Base-by-base conservation (phyloP, 768 basidiomycete genomes). In the Tricholoma matsutake region DNA sequence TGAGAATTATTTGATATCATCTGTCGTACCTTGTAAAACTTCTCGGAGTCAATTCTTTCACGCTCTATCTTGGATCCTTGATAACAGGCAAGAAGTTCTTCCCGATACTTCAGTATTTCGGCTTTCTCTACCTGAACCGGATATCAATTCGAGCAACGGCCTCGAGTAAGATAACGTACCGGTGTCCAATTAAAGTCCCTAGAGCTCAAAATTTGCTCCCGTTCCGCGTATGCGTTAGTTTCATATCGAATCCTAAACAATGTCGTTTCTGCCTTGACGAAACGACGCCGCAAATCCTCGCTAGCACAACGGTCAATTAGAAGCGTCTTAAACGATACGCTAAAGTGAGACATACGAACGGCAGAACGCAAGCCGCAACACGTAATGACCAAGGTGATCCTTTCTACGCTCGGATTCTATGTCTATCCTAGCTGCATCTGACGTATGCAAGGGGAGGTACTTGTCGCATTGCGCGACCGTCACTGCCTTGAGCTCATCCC, bases 311-410 rank as follows among this genome's bases (percentile, higher is more conserved):
- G 31, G 13, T 53, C 29, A 18, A 32, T 59, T n/a, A 59, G 9
- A 58, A 60, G 47, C 10, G 52, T 41, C 22, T 28, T 47, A 20
- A 45, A 37, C 32, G 16, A 51, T 34, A 31, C 53, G 56, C 43
- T 16, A 34, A 18, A 61, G 37, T 54, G 25, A 34, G 31, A 86
- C 95, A 71, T 75, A 98, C 96, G 94, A 94, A 59, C 94, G 86
- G 76, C 96, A 97, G 75, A 99, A 98, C 6, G 97, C 96, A 41
- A 99, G 80, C 54, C 97, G 78, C 63, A 98, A 78, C 10, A 98
- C 92, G 73, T 94, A 98, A 75, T 99, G 97, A 9, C 95, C 88
- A 11, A 97, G 79, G 68, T 93, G 89, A 72, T 99, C 97, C 63
- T 82, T 87, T 68, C 82, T 81, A 61, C 97, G 80, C 71, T 98